phyloP scores from a whole-genome alignment of 1,139 yeast species.

The Starmera stellimalicola region DNA sequence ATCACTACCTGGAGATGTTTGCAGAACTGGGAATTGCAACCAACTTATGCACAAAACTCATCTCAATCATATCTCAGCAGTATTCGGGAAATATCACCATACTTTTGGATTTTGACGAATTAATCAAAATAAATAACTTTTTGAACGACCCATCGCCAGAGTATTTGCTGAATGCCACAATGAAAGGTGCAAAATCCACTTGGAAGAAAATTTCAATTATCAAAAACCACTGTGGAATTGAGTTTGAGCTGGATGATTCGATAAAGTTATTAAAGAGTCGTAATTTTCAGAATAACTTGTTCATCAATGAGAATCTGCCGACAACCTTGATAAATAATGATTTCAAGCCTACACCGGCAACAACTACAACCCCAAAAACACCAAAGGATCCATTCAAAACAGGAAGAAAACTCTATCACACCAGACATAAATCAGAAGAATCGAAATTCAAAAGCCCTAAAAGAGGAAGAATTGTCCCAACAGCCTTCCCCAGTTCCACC shows the following conservation, averaged over 20 bases:
- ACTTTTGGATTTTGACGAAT: constrained; percentile 56
- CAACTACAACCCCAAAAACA: no score
- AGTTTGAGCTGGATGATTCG: constrained; percentile 76
- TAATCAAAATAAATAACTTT: constrained; percentile 51
- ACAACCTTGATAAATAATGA: background rate
- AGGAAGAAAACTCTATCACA: constrained; percentile 8
- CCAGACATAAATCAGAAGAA: constrained; percentile 17
- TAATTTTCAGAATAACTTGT: constrained; percentile 17
- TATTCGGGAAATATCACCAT: constrained; percentile 94
- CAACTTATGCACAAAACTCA: constrained; percentile 60
- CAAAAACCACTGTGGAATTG: constrained; percentile 82
- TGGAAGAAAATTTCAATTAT: constrained; percentile 89
- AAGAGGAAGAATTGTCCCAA: background rate
- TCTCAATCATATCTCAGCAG: constrained; percentile 72
- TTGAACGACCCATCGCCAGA: constrained; percentile 75
- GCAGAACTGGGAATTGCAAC: constrained; percentile 63
- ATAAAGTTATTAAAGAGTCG: constrained; percentile 61
- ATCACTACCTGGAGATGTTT: constrained; percentile 61
- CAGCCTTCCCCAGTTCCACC: background rate
- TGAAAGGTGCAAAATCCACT: constrained; percentile 82
- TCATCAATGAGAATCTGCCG: constrained; percentile 4
- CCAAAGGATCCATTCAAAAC: no score
- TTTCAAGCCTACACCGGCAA: background rate
- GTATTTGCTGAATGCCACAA: constrained; percentile 58
- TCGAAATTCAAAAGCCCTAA: constrained; percentile 4